These are phyloP conservation scores for Limonium bicolor DNA, from an alignment of 148 eudicot genomes.

Conservation along the genomic window DNA sequence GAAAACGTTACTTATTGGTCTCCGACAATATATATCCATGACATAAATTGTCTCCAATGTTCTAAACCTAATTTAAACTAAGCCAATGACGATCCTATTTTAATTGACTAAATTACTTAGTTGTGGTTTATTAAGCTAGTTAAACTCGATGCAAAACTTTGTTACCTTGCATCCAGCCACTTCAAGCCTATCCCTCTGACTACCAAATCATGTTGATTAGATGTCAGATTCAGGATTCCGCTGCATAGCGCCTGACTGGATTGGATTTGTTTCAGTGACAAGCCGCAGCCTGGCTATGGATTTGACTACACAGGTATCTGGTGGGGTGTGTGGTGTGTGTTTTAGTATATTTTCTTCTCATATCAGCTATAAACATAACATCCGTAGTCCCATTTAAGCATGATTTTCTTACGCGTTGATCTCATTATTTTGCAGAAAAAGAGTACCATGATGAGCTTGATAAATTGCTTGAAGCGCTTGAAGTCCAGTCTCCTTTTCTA, in stretches of 20 bases:
- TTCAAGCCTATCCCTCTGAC: neutral
- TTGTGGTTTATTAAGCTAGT: too few species aligned
- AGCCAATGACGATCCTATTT: too few species aligned
- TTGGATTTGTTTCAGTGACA: slow-evolving; percentile 97
- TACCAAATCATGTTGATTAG: slow-evolving; percentile 21
- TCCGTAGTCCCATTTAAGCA: neutral
- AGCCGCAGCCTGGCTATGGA: slow-evolving; percentile 87
- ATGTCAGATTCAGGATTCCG: slow-evolving; percentile 89
- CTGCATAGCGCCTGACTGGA: slow-evolving; percentile 99
- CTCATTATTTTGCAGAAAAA: slow-evolving; percentile 43
- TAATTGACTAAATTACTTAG: too few species aligned
- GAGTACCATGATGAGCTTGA: slow-evolving; percentile 84
- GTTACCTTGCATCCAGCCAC: neutral
- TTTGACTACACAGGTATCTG: slow-evolving; percentile 92
- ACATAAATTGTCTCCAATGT: too few species aligned
- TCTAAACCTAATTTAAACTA: too few species aligned
- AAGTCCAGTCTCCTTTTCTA: slow-evolving; percentile 52
- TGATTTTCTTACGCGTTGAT: slow-evolving; percentile 10
- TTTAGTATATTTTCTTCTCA: too few species aligned
- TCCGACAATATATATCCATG: too few species aligned
- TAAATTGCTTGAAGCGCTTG: slow-evolving; percentile 64
- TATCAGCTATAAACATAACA: too few species aligned
- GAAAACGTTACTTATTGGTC: too few species aligned
- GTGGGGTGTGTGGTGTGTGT: too few species aligned
- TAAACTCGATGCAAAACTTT: too few species aligned